A percentile compares a stretch with the other conserved stretches of the same genome.
These are phyloP conservation scores for Penicillium janthinellum DNA, from an alignment of 2,329 filamentous ascomycete genomes.

Conservation along the genomic window DNA sequence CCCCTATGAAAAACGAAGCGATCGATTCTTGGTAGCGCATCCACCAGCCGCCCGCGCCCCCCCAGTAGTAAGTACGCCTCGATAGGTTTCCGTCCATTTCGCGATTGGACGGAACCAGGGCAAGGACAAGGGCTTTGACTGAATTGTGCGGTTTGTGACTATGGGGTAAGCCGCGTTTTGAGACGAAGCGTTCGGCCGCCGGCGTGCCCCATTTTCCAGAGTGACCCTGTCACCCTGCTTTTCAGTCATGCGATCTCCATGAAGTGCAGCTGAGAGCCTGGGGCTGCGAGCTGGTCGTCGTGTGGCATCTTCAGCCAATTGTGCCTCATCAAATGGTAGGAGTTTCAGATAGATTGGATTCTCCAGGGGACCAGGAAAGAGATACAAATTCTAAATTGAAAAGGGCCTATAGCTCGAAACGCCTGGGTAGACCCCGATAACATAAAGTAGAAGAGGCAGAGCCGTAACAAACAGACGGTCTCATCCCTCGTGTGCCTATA, in stretches of 20 bases:
- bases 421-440: not conserved
- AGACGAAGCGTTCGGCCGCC: not conserved
- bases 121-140: not conserved
- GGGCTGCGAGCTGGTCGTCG: not conserved
- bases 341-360: not conserved
- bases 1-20: not conserved
- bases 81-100: not conserved
- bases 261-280: not conserved
- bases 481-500: not conserved
- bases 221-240: not conserved
- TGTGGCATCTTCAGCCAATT: not conserved
- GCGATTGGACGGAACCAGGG: not conserved
- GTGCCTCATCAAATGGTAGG: not conserved
- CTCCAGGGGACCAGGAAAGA: not conserved
- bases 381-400: not conserved
- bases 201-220: not conserved
- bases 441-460: not conserved
- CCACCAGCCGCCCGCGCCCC: not conserved
- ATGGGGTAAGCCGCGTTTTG: constrained; percentile 2
- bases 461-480: not conserved
- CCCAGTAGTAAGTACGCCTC: not conserved
- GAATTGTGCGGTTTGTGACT: not conserved
- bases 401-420: not conserved
- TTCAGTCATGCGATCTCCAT: constrained; percentile 2
- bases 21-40: constrained; percentile 3